Evolutionary conservation across 345 rosid genomes (phyloP).

Genomic region (Capsella bursapastoris): DNA sequence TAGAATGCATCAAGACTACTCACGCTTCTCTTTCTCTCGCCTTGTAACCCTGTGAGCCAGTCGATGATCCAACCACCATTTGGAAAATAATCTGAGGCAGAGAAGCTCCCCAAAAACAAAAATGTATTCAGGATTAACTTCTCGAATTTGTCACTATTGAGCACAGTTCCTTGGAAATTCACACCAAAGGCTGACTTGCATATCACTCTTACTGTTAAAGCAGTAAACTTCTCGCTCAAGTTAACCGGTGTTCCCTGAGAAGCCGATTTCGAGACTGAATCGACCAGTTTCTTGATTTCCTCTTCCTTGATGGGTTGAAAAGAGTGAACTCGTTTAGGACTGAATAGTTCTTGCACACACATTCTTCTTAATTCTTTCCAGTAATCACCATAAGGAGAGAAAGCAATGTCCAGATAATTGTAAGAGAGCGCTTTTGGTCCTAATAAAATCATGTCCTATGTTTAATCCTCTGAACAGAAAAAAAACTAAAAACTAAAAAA

Average conservation of each 20-base stretch:
- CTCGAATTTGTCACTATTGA: constrained; percentile 33
- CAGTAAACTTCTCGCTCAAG: constrained; percentile 35
- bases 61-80: constrained; percentile 48
- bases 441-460: background rate
- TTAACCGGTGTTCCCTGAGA: constrained; percentile 19
- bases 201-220: constrained; percentile 32
- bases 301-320: constrained; percentile 46
- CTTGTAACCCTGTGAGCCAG: constrained; percentile 38
- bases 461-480: background rate
- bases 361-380: constrained; percentile 56
- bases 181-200: constrained; percentile 51
- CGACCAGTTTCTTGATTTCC: constrained; percentile 45
- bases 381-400: constrained; percentile 48
- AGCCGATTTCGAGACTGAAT: constrained; percentile 28
- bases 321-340: constrained; percentile 39
- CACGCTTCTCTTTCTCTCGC: constrained; percentile 42
- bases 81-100: constrained; percentile 48
- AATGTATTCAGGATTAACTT: constrained; percentile 39
- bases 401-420: constrained; percentile 51
- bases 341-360: constrained; percentile 50
- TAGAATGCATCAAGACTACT: constrained; percentile 47
- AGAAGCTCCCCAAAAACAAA: constrained; percentile 41
- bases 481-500: too few relatives aligned
- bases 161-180: constrained; percentile 37
- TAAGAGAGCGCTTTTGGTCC: constrained; percentile 53